Evolutionary conservation across 1,284 basidiomycete species (phyloP), one percentile per base, ranked within the genome.

Genomic region (Amanita bisporigera): DNA sequence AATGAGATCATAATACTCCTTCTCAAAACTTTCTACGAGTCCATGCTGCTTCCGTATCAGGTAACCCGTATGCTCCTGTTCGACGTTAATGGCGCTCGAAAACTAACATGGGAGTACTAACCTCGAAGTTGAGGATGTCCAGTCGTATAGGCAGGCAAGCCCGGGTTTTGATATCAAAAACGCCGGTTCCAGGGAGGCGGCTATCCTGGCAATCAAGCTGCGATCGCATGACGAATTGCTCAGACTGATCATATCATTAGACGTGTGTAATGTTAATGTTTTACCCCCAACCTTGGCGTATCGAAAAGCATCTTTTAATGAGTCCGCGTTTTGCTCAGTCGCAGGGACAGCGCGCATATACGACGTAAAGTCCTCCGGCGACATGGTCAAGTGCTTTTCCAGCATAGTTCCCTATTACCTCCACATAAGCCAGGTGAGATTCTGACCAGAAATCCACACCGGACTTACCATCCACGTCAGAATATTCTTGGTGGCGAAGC

Each of bases 81-180:
- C n/a, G n/a, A 14, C 45, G 58, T 45, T 41, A 60, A 41, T 57
- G n/a, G 62, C 58, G 41, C 70, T 52, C 29, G 61, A n/a, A 49
- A 24, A 26, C 47, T 38, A 9, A 24, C 24, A 66, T 17, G 33
- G 50, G 45, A 31, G 43, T n/a, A 73, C 81, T 50, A 66, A 92
- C 92, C 79, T 90, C 86, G 75, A 90, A 94, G 77, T 99, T 99
- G 61, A 95, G 84, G 11, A 93, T 82, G 79, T 99, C 97, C 74
- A 93, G 83, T 6, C 97, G 90, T 59, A 99, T 90, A 1, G 95
- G 90, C 41, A 95, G 81, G 43, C 90, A 92, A 0, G 96, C 96
- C 49, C 97, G 88, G 0, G 97, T 99, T 81, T 99, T 99, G 79
- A 99, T 91, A 76, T 99, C 97, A 73, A 99, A 99, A 0, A 97